Percentiles rank a stretch among this genome's conserved stretches.
Evolutionary conservation across 2,329 filamentous ascomycete species (phyloP).

Genomic region (Neonectria hederae): DNA sequence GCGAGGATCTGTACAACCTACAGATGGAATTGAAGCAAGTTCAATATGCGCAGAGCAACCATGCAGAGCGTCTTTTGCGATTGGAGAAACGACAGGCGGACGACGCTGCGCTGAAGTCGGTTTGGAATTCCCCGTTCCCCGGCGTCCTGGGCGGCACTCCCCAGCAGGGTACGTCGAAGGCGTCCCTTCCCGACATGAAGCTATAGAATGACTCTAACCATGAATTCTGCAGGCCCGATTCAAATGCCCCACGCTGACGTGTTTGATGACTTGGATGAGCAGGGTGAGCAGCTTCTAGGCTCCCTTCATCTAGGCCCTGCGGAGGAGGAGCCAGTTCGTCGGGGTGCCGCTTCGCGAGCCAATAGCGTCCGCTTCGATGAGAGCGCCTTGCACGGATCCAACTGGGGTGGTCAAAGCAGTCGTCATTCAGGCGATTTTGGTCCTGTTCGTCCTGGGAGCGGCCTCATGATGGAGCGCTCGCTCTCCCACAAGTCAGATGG

Average conservation of each 20-base stretch:
- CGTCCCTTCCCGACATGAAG: neutral
- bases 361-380: slow-evolving; percentile 99
- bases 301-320: slow-evolving; percentile 82
- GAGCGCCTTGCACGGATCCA: slow-evolving; percentile 86
- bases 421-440: slow-evolving; percentile 86
- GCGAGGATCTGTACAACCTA: slow-evolving; percentile 73
- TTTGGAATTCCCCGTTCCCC: slow-evolving; percentile 96
- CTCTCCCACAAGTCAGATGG: slow-evolving; percentile 97
- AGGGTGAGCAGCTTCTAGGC: slow-evolving; percentile 80
- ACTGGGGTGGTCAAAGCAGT: slow-evolving; percentile 81
- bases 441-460: slow-evolving; percentile 79
- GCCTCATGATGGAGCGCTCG: slow-evolving; percentile 89
- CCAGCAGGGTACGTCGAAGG: slow-evolving; percentile 75
- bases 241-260: slow-evolving; percentile 83
- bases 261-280: slow-evolving; percentile 91
- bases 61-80: slow-evolving; percentile 68
- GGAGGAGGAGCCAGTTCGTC: slow-evolving; percentile 85
- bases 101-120: slow-evolving; percentile 78
- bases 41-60: slow-evolving; percentile 69
- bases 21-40: slow-evolving; percentile 77
- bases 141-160: slow-evolving; percentile 82
- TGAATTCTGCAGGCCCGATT: slow-evolving; percentile 70
- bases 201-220: slow-evolving; percentile 30
- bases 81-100: slow-evolving; percentile 75
- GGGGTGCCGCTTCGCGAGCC: slow-evolving; percentile 88